These are phyloP conservation scores for Calycina herbarum DNA, from an alignment of 2,329 filamentous ascomycete species.

Conservation along the genomic window DNA sequence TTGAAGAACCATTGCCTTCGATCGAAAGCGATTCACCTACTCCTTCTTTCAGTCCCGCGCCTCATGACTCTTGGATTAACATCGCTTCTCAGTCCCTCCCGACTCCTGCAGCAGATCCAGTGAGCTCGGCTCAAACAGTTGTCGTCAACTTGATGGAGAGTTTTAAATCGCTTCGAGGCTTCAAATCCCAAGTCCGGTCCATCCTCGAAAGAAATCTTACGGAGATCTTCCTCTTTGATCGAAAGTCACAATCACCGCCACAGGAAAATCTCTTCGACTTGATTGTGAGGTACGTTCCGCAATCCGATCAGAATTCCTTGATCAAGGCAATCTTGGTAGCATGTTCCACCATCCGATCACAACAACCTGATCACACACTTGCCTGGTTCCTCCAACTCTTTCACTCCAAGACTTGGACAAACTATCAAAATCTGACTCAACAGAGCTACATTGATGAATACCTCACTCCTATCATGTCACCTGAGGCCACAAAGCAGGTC, in stretches of 20 bases:
- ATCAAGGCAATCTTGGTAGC: conserved; percentile 19
- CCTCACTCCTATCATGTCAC: conserved; percentile 18
- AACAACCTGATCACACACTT: conserved; percentile 12
- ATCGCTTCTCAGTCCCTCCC: neutral
- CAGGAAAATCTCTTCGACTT: conserved; percentile 22
- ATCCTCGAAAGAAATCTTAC: conserved; percentile 14
- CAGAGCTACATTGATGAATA: conserved; percentile 9
- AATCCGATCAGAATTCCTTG: conserved; percentile 15
- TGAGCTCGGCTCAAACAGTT: neutral
- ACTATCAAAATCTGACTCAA: conserved; percentile 16
- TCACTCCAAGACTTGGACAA: conserved; percentile 16
- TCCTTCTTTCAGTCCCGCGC: neutral
- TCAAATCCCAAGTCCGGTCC: conserved; percentile 19
- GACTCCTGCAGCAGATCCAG: neutral
- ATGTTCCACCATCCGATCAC: conserved; percentile 17
- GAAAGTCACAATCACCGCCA: neutral
- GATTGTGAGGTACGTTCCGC: conserved; percentile 11
- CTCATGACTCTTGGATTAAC: neutral
- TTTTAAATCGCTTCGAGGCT: conserved; percentile 23
- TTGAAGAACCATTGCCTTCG: neutral
- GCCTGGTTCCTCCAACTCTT: conserved; percentile 23
- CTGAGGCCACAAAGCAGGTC: conserved; percentile 15
- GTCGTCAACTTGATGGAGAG: conserved; percentile 16
- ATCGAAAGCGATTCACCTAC: conserved; percentile 1
- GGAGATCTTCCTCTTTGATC: conserved; percentile 22